phyloP scores from a whole-genome alignment of 352 stramenopile genomes.

The Detonula confervacea region DNA sequence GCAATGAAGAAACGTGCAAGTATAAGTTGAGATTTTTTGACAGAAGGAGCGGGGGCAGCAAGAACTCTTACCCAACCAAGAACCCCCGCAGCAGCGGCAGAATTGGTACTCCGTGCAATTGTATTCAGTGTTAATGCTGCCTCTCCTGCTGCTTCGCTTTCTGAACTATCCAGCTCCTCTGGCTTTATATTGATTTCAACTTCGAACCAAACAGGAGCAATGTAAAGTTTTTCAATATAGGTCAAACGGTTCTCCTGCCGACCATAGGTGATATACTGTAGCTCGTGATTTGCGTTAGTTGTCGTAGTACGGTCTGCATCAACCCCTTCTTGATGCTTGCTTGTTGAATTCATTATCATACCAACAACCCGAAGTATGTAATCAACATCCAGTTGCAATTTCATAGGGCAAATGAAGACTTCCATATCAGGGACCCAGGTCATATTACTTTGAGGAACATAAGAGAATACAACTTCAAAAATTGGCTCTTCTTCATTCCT shows the following conservation, averaged over 20 bases:
- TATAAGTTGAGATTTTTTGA: background rate
- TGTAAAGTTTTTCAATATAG: slow-evolving; percentile 68
- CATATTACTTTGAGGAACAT: slow-evolving; percentile 61
- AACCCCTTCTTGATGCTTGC: slow-evolving; percentile 37
- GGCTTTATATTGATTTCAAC: slow-evolving; percentile 65
- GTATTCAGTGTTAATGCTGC: slow-evolving; percentile 51
- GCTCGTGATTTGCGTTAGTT: slow-evolving; percentile 39
- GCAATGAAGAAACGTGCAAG: slow-evolving; percentile 19
- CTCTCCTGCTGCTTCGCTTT: slow-evolving; percentile 20
- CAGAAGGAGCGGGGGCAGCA: background rate
- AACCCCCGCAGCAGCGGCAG: no score
- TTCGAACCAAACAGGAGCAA: slow-evolving; percentile 52
- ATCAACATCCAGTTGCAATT: slow-evolving; percentile 61
- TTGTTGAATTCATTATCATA: slow-evolving; percentile 53
- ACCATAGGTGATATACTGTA: slow-evolving; percentile 44
- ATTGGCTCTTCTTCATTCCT: slow-evolving; percentile 50
- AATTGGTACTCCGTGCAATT: slow-evolving; percentile 56
- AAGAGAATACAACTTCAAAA: slow-evolving; percentile 50
- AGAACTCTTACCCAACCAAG: slow-evolving; percentile 35
- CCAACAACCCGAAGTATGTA: slow-evolving; percentile 59
- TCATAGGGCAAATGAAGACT: slow-evolving; percentile 53
- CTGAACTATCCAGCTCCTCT: slow-evolving; percentile 40
- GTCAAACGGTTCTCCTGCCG: slow-evolving; percentile 39
- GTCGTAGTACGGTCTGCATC: slow-evolving; percentile 25
- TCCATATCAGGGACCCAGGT: slow-evolving; percentile 56